These are phyloP conservation scores for Blastobotrys arbuscula DNA, from an alignment of 1,139 yeast species.

Conservation along the genomic window DNA sequence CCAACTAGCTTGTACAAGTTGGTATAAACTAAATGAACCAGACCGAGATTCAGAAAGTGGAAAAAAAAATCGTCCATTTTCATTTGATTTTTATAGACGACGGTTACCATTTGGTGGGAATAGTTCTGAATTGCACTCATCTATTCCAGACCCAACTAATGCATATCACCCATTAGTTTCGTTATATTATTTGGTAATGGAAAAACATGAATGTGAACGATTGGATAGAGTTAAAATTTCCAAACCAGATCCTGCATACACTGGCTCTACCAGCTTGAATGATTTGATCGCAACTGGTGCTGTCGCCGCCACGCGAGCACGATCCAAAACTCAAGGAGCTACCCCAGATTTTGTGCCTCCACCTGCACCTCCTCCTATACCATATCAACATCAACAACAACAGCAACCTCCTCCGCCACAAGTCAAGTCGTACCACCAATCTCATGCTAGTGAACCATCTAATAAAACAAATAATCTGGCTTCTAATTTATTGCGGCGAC, in stretches of 20 bases:
- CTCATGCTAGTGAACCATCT: slow-evolving; percentile 22
- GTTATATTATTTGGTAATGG: slow-evolving; percentile 79
- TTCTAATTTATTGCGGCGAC: slow-evolving; percentile 26
- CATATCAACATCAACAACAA: slow-evolving; percentile 3
- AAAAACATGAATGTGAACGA: slow-evolving; percentile 66
- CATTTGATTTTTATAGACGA: slow-evolving; percentile 12
- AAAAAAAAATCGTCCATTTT: slow-evolving; percentile 1
- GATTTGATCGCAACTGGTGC: slow-evolving; percentile 9
- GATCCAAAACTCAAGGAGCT: slow-evolving; percentile 28
- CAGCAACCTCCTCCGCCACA: slow-evolving; percentile 12
- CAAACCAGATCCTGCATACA: slow-evolving; percentile 21
- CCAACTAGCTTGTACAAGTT: slow-evolving; percentile 55
- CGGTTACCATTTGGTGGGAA: slow-evolving; percentile 10
- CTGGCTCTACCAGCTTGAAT: slow-evolving; percentile 12
- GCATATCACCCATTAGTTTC: slow-evolving; percentile 88
- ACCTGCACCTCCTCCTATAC: slow-evolving; percentile 2
- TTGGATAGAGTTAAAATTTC: slow-evolving; percentile 23
- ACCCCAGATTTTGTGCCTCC: slow-evolving; percentile 16
- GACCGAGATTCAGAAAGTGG: background rate
- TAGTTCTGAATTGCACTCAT: background rate
- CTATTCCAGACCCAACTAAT: slow-evolving; percentile 66
- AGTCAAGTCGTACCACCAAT: slow-evolving; percentile 16
- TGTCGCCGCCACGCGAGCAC: slow-evolving; percentile 18
- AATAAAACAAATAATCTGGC: slow-evolving; percentile 22
- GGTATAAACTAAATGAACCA: slow-evolving; percentile 44